Percentiles rank a stretch among this genome's conserved stretches.
Conservation (phyloP, 108 stramenopile species). For the Pseudonitzschia multistriata region DNA sequence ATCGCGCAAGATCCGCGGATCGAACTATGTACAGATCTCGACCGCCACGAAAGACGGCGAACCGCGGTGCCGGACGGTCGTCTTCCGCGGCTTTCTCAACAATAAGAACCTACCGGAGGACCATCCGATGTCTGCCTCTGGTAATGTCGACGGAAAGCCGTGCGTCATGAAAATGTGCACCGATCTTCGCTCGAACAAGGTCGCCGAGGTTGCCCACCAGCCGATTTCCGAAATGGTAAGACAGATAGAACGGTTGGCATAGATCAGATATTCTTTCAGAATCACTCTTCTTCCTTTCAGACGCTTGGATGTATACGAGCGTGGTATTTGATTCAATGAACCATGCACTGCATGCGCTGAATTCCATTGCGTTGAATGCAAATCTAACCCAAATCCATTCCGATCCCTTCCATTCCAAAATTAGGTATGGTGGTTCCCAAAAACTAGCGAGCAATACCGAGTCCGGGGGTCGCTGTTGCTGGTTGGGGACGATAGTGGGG, state of each 20-base stretch:
- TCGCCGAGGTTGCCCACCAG: constrained; percentile 26
- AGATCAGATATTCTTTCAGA: background rate
- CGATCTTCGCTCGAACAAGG: constrained; percentile 73
- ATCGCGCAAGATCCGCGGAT: constrained; percentile 82
- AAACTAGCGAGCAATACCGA: constrained; percentile 85
- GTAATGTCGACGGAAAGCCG: constrained; percentile 5
- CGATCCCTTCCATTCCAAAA: background rate
- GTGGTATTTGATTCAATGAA: no score
- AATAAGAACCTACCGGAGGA: constrained; percentile 30
- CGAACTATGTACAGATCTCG: constrained; percentile 87
- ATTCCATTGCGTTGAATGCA: background rate
- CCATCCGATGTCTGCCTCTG: constrained; percentile 15
- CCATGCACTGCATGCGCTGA: background rate
- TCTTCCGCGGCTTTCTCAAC: constrained; percentile 59
- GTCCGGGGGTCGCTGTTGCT: constrained; percentile 67
- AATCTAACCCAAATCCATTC: no score
- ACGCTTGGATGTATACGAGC: no score
- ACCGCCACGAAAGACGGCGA: constrained; percentile 60
- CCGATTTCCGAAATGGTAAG: constrained; percentile 57
- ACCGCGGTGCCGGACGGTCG: constrained; percentile 83
- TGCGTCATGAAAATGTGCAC: constrained; percentile 80
- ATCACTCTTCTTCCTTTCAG: no score
- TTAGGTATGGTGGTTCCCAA: constrained; percentile 82
- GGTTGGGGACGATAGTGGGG: constrained; percentile 56
- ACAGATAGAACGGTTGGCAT: background rate